Base-by-base conservation (phyloP, 257 asterid species). In the Prunella vulgaris region DNA sequence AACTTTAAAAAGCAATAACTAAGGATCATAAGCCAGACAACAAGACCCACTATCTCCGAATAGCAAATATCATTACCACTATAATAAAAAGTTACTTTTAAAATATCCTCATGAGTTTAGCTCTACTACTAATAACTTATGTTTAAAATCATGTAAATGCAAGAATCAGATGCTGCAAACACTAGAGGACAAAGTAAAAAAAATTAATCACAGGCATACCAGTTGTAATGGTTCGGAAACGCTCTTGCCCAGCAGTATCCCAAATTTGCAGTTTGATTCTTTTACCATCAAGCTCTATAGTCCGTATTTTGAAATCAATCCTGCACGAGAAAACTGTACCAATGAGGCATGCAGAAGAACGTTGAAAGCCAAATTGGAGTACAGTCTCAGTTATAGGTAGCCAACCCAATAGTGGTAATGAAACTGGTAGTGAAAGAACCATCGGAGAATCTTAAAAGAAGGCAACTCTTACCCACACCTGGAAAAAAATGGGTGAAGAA, bases 381-480 rank as follows among this genome's bases (percentile, higher is more conserved):
- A 30, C 27, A 32, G 25, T 48, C 70, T 63, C 51, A 40, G 37
- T 27, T 44, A 46, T 48, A 46, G 32, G 58, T 49, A 68, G 70
- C 86, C 70, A 68, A 86, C 93, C 93, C 93, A 53, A 86, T 86
- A 72, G 93, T 86, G 66, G 97, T 89, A 77, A 92, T 92, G 87
- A 92, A 92, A 86, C 97, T 92, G 83, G 97, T 92, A 25, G 97
- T 92, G 90, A 92, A 92, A 82, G 97, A 92, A 73, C 97, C 97
- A 85, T 92, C 97, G 7, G 97, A 92, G 86, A 92, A 92, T 81
- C 97, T 92, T 78, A 92, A 81, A 77, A 92, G 97, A 67, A 92
- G 96, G 90, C 97, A 92, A 89, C 97, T 92, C 90, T 92, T 92
- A 82, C 97, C 97, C 84, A 86, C 92, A 78, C 92, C 92, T 86